Conservation (phyloP, 2,329 filamentous ascomycete genomes). For the Colletotrichum costaricense region DNA sequence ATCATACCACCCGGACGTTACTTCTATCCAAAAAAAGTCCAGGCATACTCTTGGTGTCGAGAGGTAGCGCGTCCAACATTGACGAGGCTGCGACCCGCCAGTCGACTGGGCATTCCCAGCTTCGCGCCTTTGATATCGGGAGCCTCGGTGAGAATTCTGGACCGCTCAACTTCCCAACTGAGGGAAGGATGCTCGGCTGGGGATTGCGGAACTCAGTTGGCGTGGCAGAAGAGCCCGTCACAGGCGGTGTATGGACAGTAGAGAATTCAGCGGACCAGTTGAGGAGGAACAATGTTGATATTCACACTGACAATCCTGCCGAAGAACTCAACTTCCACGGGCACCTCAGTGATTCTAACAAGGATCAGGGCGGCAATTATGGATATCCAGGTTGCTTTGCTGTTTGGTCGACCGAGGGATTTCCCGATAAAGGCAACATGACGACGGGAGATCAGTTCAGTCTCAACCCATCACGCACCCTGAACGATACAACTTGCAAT, state of each 20-base stretch:
- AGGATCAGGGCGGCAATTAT: conserved; percentile 64
- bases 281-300: conserved; percentile 61
- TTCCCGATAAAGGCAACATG: conserved; percentile 52
- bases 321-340: conserved; percentile 80
- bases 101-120: conserved; percentile 66
- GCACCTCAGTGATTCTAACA: conserved; percentile 52
- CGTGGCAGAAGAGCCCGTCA: conserved; percentile 66
- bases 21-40: conserved; percentile 63
- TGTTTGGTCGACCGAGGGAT: conserved; percentile 65
- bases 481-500: conserved; percentile 57
- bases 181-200: conserved; percentile 66
- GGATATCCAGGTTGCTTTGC: conserved; percentile 79
- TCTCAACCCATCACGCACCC: conserved; percentile 41
- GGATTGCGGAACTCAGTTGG: conserved; percentile 78
- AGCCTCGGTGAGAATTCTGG: conserved; percentile 37
- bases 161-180: conserved; percentile 54
- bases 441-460: conserved; percentile 62
- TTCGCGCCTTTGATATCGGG: conserved; percentile 60
- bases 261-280: conserved; percentile 76
- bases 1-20: conserved; percentile 72
- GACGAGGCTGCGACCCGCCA: conserved; percentile 61
- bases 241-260: conserved; percentile 65
- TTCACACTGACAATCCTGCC: conserved; percentile 75
- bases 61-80: conserved; percentile 70
- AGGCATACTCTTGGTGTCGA: conserved; percentile 69